Evolutionary conservation across 2,329 filamentous ascomycete genomes (phyloP), one percentile per base, ranked within the genome.

Genomic region (Cryphonectria japonica): DNA sequence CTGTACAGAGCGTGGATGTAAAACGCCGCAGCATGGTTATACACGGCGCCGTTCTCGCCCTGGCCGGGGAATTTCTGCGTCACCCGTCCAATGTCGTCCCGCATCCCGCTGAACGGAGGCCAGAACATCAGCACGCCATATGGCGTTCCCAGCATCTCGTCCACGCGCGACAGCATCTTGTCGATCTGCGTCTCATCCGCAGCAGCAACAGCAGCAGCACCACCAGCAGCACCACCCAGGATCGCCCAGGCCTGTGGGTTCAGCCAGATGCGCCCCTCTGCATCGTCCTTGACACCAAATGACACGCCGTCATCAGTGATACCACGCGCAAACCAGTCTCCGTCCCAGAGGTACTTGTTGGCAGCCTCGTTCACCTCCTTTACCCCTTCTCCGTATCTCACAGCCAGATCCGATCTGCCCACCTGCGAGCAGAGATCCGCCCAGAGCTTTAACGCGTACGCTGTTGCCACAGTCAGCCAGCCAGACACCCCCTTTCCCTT

Each of bases 31-130:
- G 87, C 86, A 76, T 89, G 87, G 79, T 88, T 89, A 77, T 88
- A 89, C 26, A 89, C 85, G 34, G 85, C 84, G 0, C 82, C 87
- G 76, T 89, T 89, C 78, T 89, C 87, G n/a, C 83, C 87, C 61
- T 85, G 85, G 2, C 86, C 86, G 2, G 86, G 83, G 70, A 85
- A 86, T 77, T 88, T 88, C 76, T 88, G 86, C 71, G 86, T 88
- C 19, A 88, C 86, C 62, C 86, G 86, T 13, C 87, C 86, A 32
- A 88, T 81, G 71, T 89, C 86, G 78, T 88, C 87, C 67, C 86
- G 85, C 86, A 89, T 89, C 11, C 78, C 80, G 52, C 79, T 85
- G 78, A 80, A 88, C 1, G 86, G 82, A 7, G 87, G 87, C 4
- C 81, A 85, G 76, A 88, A 89, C 86, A 89, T 88, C 70, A 83